Percentiles rank a stretch among this genome's conserved stretches.
These are phyloP conservation scores for Acidiella bohemica DNA, from an alignment of 495 filamentous ascomycete species.

Conservation along the genomic window DNA sequence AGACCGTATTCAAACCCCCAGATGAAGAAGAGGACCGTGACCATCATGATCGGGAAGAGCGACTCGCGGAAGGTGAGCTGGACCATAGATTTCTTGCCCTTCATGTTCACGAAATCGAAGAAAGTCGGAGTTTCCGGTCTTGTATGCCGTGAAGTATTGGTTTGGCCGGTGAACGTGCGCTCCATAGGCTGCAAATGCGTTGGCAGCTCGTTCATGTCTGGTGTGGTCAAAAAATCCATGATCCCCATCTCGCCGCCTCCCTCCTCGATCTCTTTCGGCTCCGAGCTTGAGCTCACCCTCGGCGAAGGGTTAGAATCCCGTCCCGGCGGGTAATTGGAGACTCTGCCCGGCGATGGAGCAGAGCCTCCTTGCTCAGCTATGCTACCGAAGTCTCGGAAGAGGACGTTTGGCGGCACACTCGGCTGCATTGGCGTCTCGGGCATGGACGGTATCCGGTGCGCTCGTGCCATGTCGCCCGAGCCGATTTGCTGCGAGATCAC, in stretches of 20 bases:
- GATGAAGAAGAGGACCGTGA: slow-evolving; percentile 33
- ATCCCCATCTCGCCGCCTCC: slow-evolving; percentile 33
- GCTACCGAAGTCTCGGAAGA: slow-evolving; percentile 10
- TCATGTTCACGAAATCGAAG: slow-evolving; percentile 80
- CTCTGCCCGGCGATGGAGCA: no score
- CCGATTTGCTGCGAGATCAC: slow-evolving; percentile 13
- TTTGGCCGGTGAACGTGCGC: slow-evolving; percentile 21
- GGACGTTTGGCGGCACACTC: slow-evolving; percentile 1
- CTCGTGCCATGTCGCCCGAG: slow-evolving; percentile 8
- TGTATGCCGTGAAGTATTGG: slow-evolving; percentile 22
- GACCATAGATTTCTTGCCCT: slow-evolving; percentile 58
- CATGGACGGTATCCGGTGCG: slow-evolving; percentile 16
- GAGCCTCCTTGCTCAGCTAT: no score
- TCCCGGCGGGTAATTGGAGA: no score
- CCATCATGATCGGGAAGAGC: slow-evolving; percentile 29
- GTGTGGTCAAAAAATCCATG: slow-evolving; percentile 47
- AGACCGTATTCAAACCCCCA: slow-evolving; percentile 35
- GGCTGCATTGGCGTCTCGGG: neutral
- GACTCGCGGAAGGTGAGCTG: slow-evolving; percentile 28
- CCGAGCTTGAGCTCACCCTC: no score
- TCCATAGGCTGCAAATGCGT: slow-evolving; percentile 2
- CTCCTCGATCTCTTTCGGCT: no score
- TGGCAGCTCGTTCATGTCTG: slow-evolving; percentile 31
- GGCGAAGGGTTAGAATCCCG: no score
- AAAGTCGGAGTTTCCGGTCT: slow-evolving; percentile 32